Evolutionary conservation across 352 stramenopile genomes (phyloP), one percentile per base, ranked within the genome.

Genomic region (Phytophthora constricta): DNA sequence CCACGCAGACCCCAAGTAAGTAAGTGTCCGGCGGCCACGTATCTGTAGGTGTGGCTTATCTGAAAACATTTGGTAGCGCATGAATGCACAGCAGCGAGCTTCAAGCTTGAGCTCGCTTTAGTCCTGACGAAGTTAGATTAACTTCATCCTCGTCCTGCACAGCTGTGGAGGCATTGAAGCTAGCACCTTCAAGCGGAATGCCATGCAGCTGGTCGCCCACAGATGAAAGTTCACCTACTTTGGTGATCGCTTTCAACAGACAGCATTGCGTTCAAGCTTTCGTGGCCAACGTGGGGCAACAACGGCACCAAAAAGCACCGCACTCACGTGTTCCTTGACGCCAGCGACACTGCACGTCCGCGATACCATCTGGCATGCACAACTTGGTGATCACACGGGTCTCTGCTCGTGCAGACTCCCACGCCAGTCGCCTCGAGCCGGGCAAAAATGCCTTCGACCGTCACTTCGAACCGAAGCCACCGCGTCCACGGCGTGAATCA

Each of bases 351-450:
- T 46, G 4, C 31, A 25, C 31, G 41, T 70, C 63, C 47, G 5
- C 23, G 27, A 52, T 62, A 28, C 56, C 56, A 66, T 50, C 62
- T 70, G 62, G 55, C 33, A 55, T 19, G 20, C 34, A 28, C 41
- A 51, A 51, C 45, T 47, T 47, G 41, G 41, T 47, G 41, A 47
- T 20, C 41, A 11, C 45, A 22, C 45, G 43, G 55, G 41, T 54
- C 42, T 48, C 42, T 48, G 34, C 11, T 16, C 34, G 10, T 17
- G 2, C 9, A 42, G 34, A 42, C 34, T 42, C 34, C 34, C 34
- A 42, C 34, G 34, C 34, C 34, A 42, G 34, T 42, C 34, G 34
- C 34, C 34, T 42, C 34, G n/a, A 42, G n/a, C 34, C 9, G 34
- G 34, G 34, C 34, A 5, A n/a, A n/a, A n/a, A n/a, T n/a, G n/a